Conservation (phyloP, 176 grass and related monocot genomes). For the Zea mays region DNA sequence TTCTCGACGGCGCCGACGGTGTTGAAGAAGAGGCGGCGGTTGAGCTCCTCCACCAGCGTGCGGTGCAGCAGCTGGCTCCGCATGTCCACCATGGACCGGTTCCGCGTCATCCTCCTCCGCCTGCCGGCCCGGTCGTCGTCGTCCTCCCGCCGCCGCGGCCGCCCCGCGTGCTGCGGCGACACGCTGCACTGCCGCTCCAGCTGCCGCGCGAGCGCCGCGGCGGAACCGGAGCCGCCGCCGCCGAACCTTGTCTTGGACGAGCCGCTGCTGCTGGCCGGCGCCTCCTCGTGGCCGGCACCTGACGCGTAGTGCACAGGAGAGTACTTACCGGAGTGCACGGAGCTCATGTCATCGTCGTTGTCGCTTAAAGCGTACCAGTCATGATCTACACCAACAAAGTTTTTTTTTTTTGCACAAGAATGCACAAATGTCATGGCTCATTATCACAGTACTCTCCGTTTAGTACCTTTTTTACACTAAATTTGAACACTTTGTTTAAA, state of each 20-base stretch:
- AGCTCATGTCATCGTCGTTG: constrained; percentile 74
- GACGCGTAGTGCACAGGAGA: constrained; percentile 56
- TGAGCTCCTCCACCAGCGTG: constrained; percentile 81
- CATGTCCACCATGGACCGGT: constrained; percentile 84
- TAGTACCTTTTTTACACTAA: too few relatives aligned
- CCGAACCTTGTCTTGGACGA: constrained; percentile 40
- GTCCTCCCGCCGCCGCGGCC: constrained; percentile 34
- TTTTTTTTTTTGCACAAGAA: not conserved
- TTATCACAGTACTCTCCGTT: not conserved
- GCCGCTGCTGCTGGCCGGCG: not conserved
- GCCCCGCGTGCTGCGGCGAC: constrained; percentile 30
- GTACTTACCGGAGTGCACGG: constrained; percentile 60
- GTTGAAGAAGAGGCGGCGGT: constrained; percentile 92
- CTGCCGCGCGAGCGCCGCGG: not conserved
- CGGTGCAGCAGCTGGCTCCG: constrained; percentile 80
- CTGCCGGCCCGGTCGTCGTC: not conserved
- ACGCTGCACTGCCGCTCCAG: constrained; percentile 42
- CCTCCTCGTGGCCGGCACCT: constrained; percentile 9
- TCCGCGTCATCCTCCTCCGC: constrained; percentile 35
- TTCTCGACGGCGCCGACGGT: constrained; percentile 81
- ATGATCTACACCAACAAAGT: constrained; percentile 42
- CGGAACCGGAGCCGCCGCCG: not conserved
- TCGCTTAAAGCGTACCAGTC: constrained; percentile 40
- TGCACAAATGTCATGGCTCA: not conserved
- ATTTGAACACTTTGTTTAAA: too few relatives aligned